These are phyloP conservation scores for Gossypium lobatum DNA, from an alignment of 441 rosid species.

Conservation along the genomic window DNA sequence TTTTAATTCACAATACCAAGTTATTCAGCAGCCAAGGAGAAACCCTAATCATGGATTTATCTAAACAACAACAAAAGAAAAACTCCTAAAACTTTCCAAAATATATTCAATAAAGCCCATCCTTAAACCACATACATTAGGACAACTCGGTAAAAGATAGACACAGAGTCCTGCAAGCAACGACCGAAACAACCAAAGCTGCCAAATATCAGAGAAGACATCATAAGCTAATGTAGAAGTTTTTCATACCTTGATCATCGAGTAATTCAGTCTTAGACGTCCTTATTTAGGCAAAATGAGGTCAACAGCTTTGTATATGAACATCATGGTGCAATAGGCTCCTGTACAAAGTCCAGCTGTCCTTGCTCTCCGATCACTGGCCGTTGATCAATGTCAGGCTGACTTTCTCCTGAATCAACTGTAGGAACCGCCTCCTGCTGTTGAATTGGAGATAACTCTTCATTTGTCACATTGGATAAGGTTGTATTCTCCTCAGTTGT, in stretches of 20 bases:
- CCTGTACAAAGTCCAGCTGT: slow-evolving; percentile 21
- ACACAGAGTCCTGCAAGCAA: slow-evolving; percentile 36
- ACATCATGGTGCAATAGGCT: slow-evolving; percentile 13
- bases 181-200: slow-evolving; percentile 33
- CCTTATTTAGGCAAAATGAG: slow-evolving; percentile 31
- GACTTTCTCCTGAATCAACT: slow-evolving; percentile 26
- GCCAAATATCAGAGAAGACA: slow-evolving; percentile 36
- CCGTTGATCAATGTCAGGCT: neutral
- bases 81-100: slow-evolving; percentile 30
- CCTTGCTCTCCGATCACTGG: slow-evolving; percentile 20
- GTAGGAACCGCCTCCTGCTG: slow-evolving; percentile 23
- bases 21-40: slow-evolving; percentile 21
- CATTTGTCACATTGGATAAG: slow-evolving; percentile 17
- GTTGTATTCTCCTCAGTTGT: slow-evolving; percentile 4
- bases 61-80: slow-evolving; percentile 25
- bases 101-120: slow-evolving; percentile 27
- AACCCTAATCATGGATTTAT: slow-evolving; percentile 15
- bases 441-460: slow-evolving; percentile 25
- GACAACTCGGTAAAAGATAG: slow-evolving; percentile 22
- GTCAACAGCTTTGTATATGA: slow-evolving; percentile 19
- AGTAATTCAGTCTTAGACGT: slow-evolving; percentile 27
- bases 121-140: slow-evolving; percentile 27
- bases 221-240: slow-evolving; percentile 32
- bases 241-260: slow-evolving; percentile 28
- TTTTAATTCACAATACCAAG: slow-evolving; percentile 26